phyloP scores from a whole-genome alignment of 306 rosid genomes.

The Betula pendula region DNA sequence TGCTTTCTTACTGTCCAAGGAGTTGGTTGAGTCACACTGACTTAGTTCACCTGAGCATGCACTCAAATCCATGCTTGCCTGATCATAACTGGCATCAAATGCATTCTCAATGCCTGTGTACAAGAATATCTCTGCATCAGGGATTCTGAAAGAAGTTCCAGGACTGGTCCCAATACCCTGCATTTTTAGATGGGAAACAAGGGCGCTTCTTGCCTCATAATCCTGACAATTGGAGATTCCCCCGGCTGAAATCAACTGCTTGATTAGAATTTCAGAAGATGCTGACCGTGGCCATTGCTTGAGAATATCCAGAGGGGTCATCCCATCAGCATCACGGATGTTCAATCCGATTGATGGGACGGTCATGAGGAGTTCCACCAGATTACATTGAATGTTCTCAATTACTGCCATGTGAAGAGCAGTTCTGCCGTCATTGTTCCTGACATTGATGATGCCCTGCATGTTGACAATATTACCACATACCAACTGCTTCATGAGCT shows the following conservation, averaged over 20 bases:
- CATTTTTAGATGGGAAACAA: conserved; percentile 60
- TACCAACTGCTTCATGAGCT: conserved; percentile 59
- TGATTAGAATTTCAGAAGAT: conserved; percentile 73
- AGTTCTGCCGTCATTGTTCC: conserved; percentile 82
- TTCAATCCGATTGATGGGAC: conserved; percentile 66
- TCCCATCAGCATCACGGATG: conserved; percentile 56
- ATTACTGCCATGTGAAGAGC: conserved; percentile 73
- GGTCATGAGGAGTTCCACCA: conserved; percentile 72
- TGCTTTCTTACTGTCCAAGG: conserved; percentile 43
- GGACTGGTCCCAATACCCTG: conserved; percentile 73
- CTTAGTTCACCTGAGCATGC: conserved; percentile 44
- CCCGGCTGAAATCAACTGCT: conserved; percentile 65
- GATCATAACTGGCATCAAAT: conserved; percentile 46
- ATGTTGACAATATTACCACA: conserved; percentile 38
- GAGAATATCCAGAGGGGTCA: conserved; percentile 83
- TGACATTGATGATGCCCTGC: conserved; percentile 53
- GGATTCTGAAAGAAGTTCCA: conserved; percentile 84
- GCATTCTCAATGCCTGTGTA: conserved; percentile 70
- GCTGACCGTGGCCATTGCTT: conserved; percentile 58
- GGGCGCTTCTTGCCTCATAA: conserved; percentile 41
- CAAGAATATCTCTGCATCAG: conserved; percentile 88
- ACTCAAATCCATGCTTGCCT: conserved; percentile 42
- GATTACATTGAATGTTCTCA: conserved; percentile 52
- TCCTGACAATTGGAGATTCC: conserved; percentile 55
- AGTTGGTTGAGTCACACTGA: conserved; percentile 38